phyloP scores from a whole-genome alignment of 805 yeast genomes.

The Saccharomycopsis schoenii region DNA sequence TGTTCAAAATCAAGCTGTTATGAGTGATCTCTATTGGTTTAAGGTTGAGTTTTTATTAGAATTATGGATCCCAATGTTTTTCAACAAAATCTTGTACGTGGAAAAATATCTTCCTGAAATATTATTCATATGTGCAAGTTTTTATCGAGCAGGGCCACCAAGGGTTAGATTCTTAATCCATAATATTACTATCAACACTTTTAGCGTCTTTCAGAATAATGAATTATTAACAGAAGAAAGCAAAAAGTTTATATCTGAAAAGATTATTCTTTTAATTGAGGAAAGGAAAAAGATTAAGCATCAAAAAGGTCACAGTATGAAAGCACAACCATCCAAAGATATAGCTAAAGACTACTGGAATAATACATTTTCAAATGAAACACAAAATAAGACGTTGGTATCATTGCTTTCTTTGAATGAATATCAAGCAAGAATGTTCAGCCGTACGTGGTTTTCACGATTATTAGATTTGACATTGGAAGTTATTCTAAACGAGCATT shows the following conservation, averaged over 20 bases:
- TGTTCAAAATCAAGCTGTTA: constrained; percentile 30
- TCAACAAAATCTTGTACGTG: constrained; percentile 54
- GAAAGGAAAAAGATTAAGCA: constrained; percentile 33
- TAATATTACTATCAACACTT: constrained; percentile 36
- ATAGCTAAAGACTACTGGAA: constrained; percentile 6
- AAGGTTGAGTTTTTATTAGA: constrained; percentile 62
- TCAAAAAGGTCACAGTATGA: not conserved
- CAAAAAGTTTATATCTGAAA: constrained; percentile 24
- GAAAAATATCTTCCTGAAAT: constrained; percentile 64
- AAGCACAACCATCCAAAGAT: not conserved
- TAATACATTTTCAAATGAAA: not conserved
- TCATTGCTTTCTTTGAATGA: constrained; percentile 6
- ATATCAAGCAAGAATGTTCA: not conserved
- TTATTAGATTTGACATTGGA: not conserved
- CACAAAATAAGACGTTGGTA: not conserved
- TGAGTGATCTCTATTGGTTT: constrained; percentile 50
- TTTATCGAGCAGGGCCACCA: constrained; percentile 10
- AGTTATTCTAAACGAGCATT: constrained; percentile 2
- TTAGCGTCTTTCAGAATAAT: constrained; percentile 42
- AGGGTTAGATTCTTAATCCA: constrained; percentile 37
- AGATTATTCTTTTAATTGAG: not conserved
- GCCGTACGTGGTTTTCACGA: constrained; percentile 1
- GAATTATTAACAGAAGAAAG: constrained; percentile 27
- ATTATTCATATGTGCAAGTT: constrained; percentile 53
- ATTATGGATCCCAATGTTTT: constrained; percentile 54